These are phyloP conservation scores for Venturiaceae sp. DNA, from an alignment of 2,329 filamentous ascomycete genomes.

Conservation along the genomic window DNA sequence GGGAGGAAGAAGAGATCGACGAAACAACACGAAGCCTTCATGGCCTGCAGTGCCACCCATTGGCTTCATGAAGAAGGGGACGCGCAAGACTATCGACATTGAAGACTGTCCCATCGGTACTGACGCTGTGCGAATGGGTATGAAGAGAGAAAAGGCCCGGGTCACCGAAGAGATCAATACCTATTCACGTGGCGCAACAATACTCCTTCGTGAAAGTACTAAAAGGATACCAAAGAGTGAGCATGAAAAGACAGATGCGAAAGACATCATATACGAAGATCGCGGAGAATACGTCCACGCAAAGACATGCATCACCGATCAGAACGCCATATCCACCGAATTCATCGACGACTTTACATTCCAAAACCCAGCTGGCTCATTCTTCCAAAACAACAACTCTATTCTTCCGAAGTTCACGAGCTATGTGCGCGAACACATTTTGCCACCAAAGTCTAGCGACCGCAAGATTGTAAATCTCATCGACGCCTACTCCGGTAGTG, in stretches of 20 bases:
- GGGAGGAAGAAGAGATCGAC: constrained; percentile 34
- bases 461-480: constrained; percentile 71
- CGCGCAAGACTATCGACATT: constrained; percentile 74
- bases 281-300: constrained; percentile 57
- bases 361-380: constrained; percentile 82
- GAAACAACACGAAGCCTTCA: constrained; percentile 42
- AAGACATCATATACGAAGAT: constrained; percentile 42
- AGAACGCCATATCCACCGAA: constrained; percentile 73
- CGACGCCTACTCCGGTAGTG: constrained; percentile 94
- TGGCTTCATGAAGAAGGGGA: constrained; percentile 86
- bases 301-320: constrained; percentile 84
- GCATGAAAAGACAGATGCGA: constrained; percentile 7
- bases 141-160: constrained; percentile 67
- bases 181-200: constrained; percentile 75
- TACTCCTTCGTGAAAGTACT: constrained; percentile 82
- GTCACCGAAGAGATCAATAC: constrained; percentile 60
- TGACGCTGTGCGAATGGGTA: constrained; percentile 68
- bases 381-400: constrained; percentile 99
- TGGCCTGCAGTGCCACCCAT: constrained; percentile 65
- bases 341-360: constrained; percentile 81
- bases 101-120: constrained; percentile 97
- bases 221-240: constrained; percentile 46
- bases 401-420: constrained; percentile 80
- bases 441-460: constrained; percentile 17
- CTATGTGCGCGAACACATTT: constrained; percentile 65